Base-by-base conservation (phyloP, 441 rosid genomes). In the Rhodomyrtus psidioides region DNA sequence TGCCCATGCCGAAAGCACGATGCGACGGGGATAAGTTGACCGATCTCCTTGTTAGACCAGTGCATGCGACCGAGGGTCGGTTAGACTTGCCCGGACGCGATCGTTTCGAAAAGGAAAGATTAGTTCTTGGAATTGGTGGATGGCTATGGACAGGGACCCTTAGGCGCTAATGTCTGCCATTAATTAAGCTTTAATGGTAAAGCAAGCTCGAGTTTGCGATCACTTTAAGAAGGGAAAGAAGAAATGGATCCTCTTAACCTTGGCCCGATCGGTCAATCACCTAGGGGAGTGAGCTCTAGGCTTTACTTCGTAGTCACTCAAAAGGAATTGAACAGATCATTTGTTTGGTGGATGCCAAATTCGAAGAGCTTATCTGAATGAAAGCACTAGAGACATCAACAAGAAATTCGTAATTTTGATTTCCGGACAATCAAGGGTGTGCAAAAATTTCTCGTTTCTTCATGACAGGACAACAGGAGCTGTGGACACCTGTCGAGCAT, bases 111-210 rank as follows among this genome's bases (percentile, higher is more conserved):
- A 19, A 30, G 14, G 19, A 34, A 65, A 34, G 8, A 28, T 16
- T 60, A 16, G 76, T 30, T 17, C 76, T 65, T 65, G 9, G 26
- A 30, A 65, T 34, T 65, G 26, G 76, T 9, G 23, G 23, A 65
- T 30, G 76, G 1, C 30, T 9, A 8, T 9, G 13, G 7, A 65
- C 26, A 65, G 30, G 76, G 13, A 65, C 44, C 12, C 76, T 65
- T 9, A 0, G 46, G 26, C 7, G 0, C 16, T 39, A 23, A 21
- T 12, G 49, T 70, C 0, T 21, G 9, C 5, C 15, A 0, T 70
- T 39, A 39, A 70, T 39, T 1, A 39, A 39, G 5, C n/a, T 12
- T 26, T 21, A 70, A 16, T 1, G 0, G 0, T 39, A 21, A 39
- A 39, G n/a, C 79, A 70, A 70, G 6, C 10, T 21, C 1, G 4